Base-by-base conservation (phyloP, 2,329 filamentous ascomycete species). In the Diaporthe sp. region DNA sequence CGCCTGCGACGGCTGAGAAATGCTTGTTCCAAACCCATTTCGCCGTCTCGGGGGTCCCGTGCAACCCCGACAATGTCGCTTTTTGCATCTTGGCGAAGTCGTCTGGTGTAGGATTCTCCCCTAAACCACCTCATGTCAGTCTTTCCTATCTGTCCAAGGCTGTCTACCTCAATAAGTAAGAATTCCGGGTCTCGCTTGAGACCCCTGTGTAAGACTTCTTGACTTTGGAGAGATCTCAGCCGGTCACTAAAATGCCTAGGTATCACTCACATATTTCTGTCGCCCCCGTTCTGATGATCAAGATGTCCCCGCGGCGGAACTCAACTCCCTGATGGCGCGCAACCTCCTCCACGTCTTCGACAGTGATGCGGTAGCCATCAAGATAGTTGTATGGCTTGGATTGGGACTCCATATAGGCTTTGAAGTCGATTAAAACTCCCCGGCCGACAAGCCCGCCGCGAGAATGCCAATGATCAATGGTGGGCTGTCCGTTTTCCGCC, bases 1-100 rank as follows among this genome's bases (percentile, higher is more conserved):
- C 93, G 0, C 91, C 91, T 0, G 89, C 91, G 1, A 93, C 92
- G 0, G 90, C 91, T 0, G 92, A 87, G 78, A 95, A 94, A 71
- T 92, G 91, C 78, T 88, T 90, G 79, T 94, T 91, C 85, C 94
- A 93, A 75, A 94, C 77, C 92, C 92, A 95, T 72, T 90, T 88
- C 10, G 90, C 84, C 5, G 92, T 88, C 60, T 88, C 88, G 65
- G 90, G 83, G 3, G 79, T 80, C 0, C 87, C 88, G 53, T 91
- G 84, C 58, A 88, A 79, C 10, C 89, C 83, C 34, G 84, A 79
- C 6, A 85, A 71, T 19, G 77, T 83, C 4, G 42, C 73, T 0
- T 77, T 73, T 13, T 79, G 74, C 71, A 86, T 78, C 75, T 84
- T 85, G 9, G 77, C 80, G 13, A 85, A 79, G 13, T 84, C 82